A percentile compares a stretch with the other conserved stretches of the same genome.
These are phyloP conservation scores for Panaeolus papilionaceus DNA, from an alignment of 768 basidiomycete genomes.

Conservation along the genomic window DNA sequence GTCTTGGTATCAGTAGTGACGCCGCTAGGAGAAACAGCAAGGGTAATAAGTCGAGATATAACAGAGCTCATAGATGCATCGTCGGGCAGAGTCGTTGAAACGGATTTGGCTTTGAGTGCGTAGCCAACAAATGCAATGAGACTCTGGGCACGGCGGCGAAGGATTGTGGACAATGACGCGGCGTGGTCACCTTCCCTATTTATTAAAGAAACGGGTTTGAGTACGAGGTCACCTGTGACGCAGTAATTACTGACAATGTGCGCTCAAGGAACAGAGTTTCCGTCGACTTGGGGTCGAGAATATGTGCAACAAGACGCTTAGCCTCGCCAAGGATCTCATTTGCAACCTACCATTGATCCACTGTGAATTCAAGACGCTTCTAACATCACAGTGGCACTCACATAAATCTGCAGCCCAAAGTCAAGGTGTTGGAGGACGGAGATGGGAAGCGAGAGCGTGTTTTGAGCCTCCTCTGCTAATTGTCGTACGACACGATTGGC, in stretches of 20 bases:
- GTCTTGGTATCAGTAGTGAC: slow-evolving; percentile 39
- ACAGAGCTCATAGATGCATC: slow-evolving; percentile 45
- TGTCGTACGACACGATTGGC: slow-evolving; percentile 74
- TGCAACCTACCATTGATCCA: slow-evolving; percentile 52
- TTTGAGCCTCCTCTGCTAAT: slow-evolving; percentile 60
- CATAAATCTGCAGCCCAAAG: slow-evolving; percentile 55
- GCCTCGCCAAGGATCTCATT: slow-evolving; percentile 72
- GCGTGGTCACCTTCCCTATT: slow-evolving; percentile 67
- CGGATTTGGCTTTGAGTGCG: slow-evolving; percentile 44
- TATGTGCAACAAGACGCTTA: slow-evolving; percentile 55
- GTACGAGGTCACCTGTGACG: not conserved
- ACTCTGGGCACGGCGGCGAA: slow-evolving; percentile 69
- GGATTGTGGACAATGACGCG: slow-evolving; percentile 44
- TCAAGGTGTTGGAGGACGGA: slow-evolving; percentile 65
- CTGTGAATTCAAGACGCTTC: slow-evolving; percentile 3
- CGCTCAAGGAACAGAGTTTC: slow-evolving; percentile 61
- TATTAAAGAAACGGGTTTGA: not conserved
- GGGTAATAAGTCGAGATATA: slow-evolving; percentile 53
- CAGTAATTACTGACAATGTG: slow-evolving; percentile 48
- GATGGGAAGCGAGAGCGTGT: slow-evolving; percentile 68
- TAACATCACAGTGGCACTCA: slow-evolving; percentile 36
- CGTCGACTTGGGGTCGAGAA: slow-evolving; percentile 43
- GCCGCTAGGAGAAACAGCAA: slow-evolving; percentile 45
- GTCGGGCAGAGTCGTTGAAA: slow-evolving; percentile 25
- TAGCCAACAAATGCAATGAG: slow-evolving; percentile 69